Conservation (phyloP, 495 filamentous ascomycete species). For the Emericellopsis terricola region DNA sequence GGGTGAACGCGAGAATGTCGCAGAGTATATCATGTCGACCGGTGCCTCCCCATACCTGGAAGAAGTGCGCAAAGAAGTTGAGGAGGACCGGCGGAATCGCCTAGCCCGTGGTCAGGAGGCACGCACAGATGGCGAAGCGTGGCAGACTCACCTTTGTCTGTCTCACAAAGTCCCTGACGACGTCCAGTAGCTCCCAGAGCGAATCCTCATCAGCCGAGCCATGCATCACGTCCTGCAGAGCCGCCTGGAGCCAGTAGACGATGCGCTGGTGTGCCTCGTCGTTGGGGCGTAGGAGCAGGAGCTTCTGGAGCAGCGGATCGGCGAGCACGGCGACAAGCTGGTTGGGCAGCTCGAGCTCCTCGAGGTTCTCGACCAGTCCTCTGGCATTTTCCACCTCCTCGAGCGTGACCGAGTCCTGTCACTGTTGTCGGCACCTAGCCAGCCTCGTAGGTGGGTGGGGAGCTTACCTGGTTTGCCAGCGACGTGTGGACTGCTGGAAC, state of each 20-base stretch:
- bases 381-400: conserved; percentile 63
- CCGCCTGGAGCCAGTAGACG: conserved; percentile 46
- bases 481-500: conserved; percentile 62
- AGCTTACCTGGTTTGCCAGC: conserved; percentile 41
- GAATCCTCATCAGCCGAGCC: conserved; percentile 29
- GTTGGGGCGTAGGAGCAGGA: conserved; percentile 44
- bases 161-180: conserved; percentile 38
- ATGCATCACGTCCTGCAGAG: conserved; percentile 38
- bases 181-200: conserved; percentile 35
- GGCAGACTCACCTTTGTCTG: conserved; percentile 41
- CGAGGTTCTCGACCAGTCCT: conserved; percentile 56
- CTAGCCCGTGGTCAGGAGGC: conserved; percentile 5
- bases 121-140: background rate
- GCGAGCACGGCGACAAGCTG: conserved; percentile 62
- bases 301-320: conserved; percentile 64
- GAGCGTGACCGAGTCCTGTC: conserved; percentile 42
- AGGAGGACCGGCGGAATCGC: conserved; percentile 38
- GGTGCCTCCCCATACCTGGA: conserved; percentile 51
- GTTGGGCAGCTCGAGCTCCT: conserved; percentile 64
- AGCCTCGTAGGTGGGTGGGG: background rate
- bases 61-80: conserved; percentile 42
- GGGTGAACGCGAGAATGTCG: conserved; percentile 44
- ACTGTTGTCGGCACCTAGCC: conserved; percentile 1
- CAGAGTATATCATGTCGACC: conserved; percentile 40
- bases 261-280: conserved; percentile 36